Conservation (phyloP, 2,329 filamentous ascomycete genomes). For the Epichloe aotearoae region DNA sequence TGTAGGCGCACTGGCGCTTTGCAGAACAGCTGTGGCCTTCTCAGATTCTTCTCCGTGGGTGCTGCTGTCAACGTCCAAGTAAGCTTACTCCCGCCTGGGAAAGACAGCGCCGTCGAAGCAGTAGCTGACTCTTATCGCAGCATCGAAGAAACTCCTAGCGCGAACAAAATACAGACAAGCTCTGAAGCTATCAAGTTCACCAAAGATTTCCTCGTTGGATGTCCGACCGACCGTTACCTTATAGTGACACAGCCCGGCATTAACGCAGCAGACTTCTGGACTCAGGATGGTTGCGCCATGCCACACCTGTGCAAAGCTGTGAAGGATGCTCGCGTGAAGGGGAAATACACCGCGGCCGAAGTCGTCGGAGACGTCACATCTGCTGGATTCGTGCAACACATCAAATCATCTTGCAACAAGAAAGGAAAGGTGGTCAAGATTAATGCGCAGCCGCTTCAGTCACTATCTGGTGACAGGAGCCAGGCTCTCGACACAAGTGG, state of each 20-base stretch:
- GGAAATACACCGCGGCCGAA: constrained; percentile 39
- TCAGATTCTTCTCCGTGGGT: constrained; percentile 81
- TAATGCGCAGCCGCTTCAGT: constrained; percentile 26
- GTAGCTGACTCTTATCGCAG: constrained; percentile 10
- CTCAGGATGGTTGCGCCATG: constrained; percentile 35
- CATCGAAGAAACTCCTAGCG: constrained; percentile 20
- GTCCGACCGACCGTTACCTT: constrained; percentile 64
- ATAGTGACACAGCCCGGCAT: constrained; percentile 67
- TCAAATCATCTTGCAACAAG: constrained; percentile 32
- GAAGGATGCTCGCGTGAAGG: constrained; percentile 20
- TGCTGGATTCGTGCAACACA: constrained; percentile 27
- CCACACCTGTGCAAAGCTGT: constrained; percentile 36
- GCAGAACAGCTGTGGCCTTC: constrained; percentile 56
- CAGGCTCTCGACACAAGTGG: constrained; percentile 34
- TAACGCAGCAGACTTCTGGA: constrained; percentile 53
- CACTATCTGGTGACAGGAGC: constrained; percentile 30
- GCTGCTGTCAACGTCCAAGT: constrained; percentile 75
- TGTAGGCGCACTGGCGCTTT: constrained; percentile 38
- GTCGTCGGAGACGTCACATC: constrained; percentile 37
- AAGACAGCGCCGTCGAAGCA: background rate
- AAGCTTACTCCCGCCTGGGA: constrained; percentile 24
- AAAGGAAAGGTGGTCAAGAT: constrained; percentile 25
- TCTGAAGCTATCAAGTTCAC: constrained; percentile 28
- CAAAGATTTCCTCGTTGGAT: constrained; percentile 44
- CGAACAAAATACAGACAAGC: constrained; percentile 36